A percentile compares a stretch with the other conserved stretches of the same genome.
These are phyloP conservation scores for Talaromyces sp. DNA, from an alignment of 2,329 filamentous ascomycete genomes.

Conservation along the genomic window DNA sequence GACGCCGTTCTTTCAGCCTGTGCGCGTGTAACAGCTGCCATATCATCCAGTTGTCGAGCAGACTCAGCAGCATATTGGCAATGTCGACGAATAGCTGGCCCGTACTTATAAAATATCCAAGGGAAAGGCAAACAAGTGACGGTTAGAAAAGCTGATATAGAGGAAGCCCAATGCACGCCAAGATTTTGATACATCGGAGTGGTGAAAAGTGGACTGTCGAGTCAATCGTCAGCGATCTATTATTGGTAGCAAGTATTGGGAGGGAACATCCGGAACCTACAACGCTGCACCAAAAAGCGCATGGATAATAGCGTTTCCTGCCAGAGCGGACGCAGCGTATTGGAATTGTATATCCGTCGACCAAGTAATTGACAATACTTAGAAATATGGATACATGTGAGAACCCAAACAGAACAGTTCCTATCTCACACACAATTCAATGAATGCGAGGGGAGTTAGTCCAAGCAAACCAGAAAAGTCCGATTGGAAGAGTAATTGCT, in stretches of 20 bases:
- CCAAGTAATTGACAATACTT: constrained; percentile 16
- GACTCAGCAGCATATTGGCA: constrained; percentile 8
- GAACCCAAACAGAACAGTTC: constrained; percentile 17
- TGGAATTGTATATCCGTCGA: constrained; percentile 18
- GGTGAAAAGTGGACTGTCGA: constrained; percentile 37
- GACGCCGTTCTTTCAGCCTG: not conserved
- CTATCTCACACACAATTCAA: constrained; percentile 15
- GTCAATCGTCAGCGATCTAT: too few species aligned
- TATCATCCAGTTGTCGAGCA: constrained; percentile 3
- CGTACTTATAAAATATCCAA: constrained; percentile 25
- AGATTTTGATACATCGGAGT: constrained; percentile 39
- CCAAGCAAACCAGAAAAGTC: constrained; percentile 25
- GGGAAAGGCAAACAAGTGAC: constrained; percentile 37
- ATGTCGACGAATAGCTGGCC: not conserved
- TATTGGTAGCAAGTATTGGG: too few species aligned
- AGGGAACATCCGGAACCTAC: not conserved
- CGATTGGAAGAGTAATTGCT: constrained; percentile 15
- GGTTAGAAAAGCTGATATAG: constrained; percentile 20
- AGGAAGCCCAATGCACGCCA: constrained; percentile 47
- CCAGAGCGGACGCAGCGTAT: constrained; percentile 17
- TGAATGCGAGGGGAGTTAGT: constrained; percentile 17
- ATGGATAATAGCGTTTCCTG: constrained; percentile 24
- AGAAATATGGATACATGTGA: constrained; percentile 19
- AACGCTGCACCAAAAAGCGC: constrained; percentile 45
- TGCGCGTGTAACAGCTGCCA: not conserved